These are phyloP conservation scores for Rutidosis leptorrhynchoides DNA, from an alignment of 129 eudicot species.

Conservation along the genomic window DNA sequence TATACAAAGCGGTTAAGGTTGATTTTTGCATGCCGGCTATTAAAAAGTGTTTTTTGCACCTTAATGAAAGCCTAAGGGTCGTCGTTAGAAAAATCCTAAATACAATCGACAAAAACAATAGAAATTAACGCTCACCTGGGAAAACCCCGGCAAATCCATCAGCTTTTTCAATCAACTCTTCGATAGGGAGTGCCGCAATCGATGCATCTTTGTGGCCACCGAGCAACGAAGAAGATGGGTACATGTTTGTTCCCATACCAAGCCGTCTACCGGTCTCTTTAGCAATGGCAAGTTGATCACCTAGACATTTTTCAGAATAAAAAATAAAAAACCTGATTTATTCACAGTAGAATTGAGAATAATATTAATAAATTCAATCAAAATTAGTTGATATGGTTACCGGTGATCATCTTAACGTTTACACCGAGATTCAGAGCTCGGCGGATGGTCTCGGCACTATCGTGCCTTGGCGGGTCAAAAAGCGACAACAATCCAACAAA, in stretches of 20 bases:
- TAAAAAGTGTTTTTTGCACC: too few species aligned
- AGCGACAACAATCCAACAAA: constrained; percentile 83
- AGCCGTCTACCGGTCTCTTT: constrained; percentile 88
- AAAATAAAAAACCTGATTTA: constrained; percentile 3
- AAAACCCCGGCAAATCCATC: constrained; percentile 94
- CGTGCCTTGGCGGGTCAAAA: constrained; percentile 91
- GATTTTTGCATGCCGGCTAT: too few species aligned
- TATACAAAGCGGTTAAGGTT: too few species aligned
- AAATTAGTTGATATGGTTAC: constrained; percentile 30
- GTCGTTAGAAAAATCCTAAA: too few species aligned
- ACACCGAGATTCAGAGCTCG: constrained; percentile 92
- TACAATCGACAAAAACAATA: too few species aligned
- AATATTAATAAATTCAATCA: background rate
- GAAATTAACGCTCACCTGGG: constrained; percentile 49
- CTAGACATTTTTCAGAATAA: constrained; percentile 32
- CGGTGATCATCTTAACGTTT: constrained; percentile 89
- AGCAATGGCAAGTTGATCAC: constrained; percentile 92
- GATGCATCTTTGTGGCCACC: constrained; percentile 83
- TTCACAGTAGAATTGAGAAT: background rate
- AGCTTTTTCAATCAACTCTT: constrained; percentile 86
- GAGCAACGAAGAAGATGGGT: constrained; percentile 80
- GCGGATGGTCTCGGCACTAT: constrained; percentile 92
- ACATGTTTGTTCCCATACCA: constrained; percentile 92
- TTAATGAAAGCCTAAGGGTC: too few species aligned
- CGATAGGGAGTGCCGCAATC: constrained; percentile 71